phyloP scores from a whole-genome alignment of 306 rosid genomes.

The Cicer arietinum region DNA sequence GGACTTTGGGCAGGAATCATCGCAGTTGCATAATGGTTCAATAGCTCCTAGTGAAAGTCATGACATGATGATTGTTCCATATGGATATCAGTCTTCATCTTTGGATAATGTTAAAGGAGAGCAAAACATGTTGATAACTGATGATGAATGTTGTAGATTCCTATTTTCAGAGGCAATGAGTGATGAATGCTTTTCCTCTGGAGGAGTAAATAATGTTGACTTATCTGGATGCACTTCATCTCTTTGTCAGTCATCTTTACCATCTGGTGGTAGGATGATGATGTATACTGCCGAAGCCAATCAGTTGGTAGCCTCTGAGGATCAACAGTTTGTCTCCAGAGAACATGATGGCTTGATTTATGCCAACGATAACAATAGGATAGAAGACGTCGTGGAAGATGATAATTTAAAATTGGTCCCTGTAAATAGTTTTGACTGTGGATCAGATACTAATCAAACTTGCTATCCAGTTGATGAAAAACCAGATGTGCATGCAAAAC shows the following conservation, averaged over 20 bases:
- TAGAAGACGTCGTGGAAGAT: conserved; percentile 55
- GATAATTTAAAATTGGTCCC: conserved; percentile 71
- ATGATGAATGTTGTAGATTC: conserved; percentile 86
- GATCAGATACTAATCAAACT: conserved; percentile 54
- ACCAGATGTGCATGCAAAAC: conserved; percentile 51
- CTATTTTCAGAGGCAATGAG: conserved; percentile 72
- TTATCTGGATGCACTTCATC: conserved; percentile 57
- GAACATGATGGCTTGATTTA: conserved; percentile 56
- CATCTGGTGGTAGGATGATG: conserved; percentile 23
- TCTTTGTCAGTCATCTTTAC: conserved; percentile 56
- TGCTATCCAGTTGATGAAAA: conserved; percentile 52
- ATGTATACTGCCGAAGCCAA: conserved; percentile 46
- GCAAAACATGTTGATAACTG: conserved; percentile 63
- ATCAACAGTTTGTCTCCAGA: conserved; percentile 60
- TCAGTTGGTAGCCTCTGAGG: conserved; percentile 59
- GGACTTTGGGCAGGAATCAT: conserved; percentile 61
- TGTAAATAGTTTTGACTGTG: conserved; percentile 65
- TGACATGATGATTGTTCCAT: conserved; percentile 50
- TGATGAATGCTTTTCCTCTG: conserved; percentile 57
- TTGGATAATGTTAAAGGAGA: conserved; percentile 57
- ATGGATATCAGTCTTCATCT: conserved; percentile 55
- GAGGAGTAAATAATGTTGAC: conserved; percentile 53
- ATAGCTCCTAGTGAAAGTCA: conserved; percentile 53
- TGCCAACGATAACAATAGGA: conserved; percentile 56
- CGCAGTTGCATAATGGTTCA: conserved; percentile 62